Base-by-base conservation (phyloP, 2,329 filamentous ascomycete genomes). In the Triangularia setosa region DNA sequence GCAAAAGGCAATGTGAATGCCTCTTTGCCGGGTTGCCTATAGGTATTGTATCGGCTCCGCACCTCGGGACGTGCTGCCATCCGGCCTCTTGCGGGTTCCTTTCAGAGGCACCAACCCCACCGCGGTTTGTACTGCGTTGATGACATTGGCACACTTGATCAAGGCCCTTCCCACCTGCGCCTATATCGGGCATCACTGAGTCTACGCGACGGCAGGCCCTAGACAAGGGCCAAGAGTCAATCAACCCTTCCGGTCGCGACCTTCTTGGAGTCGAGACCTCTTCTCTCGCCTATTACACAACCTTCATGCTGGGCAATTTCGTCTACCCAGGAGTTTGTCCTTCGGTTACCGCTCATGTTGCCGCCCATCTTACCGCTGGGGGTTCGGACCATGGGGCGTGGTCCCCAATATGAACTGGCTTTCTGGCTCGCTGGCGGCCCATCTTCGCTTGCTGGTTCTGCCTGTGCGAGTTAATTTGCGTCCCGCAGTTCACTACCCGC, bases 391-490 rank as follows among this genome's bases (percentile, higher is more conserved):
- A 27, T 52, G 14, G 57, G 18, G 23, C 12, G 30, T 33, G 5
- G 16, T 60, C 27, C 12, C 25, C 27, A 8, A 3, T 16, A 14
- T 53, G 24, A 60, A 21, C 33, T 60, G 40, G 25, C 3, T 16
- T 12, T 25, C 55, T 58, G 27, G 12, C 23, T 25, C 23, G 30
- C 5, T 52, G 35, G 40, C 25, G 18, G 33, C 8, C 27, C 23
- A 1, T 33, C 44, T 62, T 52, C 48, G 57, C 52, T 55, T 55
- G 52, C 52, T 24, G 23, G 23, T 30, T 33, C 58, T 61, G 60
- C 60, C 60, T 58, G 35, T 9, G 56, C 61, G 25, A 63, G 62
- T 48, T 61, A 70, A 68, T 69, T 65, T 68, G 65, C 64, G 52
- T 67, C 64, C 68, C 67, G 68, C 55, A n/a, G 53, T 44, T 61